Percentiles rank a stretch among this genome's conserved stretches.
These are phyloP conservation scores for Leccinum sublutescens DNA, from an alignment of 768 basidiomycete genomes.

Conservation along the genomic window DNA sequence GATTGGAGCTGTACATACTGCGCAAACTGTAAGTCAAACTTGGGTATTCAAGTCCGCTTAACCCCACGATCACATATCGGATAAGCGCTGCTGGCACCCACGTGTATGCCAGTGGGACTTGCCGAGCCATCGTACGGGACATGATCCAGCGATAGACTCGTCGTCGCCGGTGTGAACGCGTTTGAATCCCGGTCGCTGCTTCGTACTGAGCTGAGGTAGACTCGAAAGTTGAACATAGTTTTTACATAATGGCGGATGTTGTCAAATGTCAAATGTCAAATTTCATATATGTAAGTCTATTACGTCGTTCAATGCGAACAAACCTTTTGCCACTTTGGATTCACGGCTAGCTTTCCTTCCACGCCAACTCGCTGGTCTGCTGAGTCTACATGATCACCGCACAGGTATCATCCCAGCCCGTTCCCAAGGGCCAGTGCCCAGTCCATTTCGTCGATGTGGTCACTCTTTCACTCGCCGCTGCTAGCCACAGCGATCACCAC, in stretches of 20 bases:
- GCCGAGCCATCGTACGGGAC: no score
- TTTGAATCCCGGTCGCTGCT: no score
- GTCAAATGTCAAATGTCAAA: background rate
- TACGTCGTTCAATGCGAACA: no score
- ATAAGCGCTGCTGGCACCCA: no score
- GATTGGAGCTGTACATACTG: no score
- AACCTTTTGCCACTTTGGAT: no score
- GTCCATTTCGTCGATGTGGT: constrained; percentile 13
- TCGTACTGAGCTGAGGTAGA: no score
- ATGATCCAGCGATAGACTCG: no score
- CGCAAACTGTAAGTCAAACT: background rate
- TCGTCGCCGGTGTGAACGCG: no score
- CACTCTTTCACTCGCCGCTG: constrained; percentile 1
- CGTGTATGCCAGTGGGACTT: no score
- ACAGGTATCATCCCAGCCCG: background rate
- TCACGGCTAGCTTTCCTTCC: background rate
- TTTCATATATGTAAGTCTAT: background rate
- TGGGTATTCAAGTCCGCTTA: background rate
- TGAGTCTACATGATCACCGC: constrained; percentile 11
- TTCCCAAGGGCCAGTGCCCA: background rate
- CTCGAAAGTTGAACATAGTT: no score
- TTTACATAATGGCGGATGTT: no score
- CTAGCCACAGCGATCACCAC: constrained; percentile 1
- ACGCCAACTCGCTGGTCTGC: background rate
- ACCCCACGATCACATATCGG: background rate